These are phyloP conservation scores for Hemileccinum impolitum DNA, from an alignment of 768 basidiomycete species.

Conservation along the genomic window DNA sequence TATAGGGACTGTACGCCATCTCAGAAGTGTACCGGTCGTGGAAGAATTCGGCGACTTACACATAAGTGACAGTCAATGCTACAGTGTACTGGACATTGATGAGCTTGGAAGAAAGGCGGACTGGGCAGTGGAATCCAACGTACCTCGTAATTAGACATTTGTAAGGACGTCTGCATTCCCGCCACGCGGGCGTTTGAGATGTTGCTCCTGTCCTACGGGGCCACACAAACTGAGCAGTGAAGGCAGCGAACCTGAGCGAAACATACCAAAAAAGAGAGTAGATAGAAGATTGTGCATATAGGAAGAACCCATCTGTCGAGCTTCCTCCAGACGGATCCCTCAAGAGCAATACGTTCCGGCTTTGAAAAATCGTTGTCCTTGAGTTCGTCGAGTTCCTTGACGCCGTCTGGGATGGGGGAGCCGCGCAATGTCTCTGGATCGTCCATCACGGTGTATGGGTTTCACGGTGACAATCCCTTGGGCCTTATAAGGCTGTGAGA, in stretches of 20 bases:
- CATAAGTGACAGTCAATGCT: conserved; percentile 26
- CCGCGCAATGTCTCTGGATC: not conserved
- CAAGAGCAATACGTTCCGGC: conserved; percentile 25
- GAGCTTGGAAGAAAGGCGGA: not conserved
- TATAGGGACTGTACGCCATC: conserved; percentile 38
- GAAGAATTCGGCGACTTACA: conserved; percentile 14
- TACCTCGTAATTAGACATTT: conserved; percentile 27
- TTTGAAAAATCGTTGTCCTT: conserved; percentile 11
- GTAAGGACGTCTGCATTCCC: conserved; percentile 53
- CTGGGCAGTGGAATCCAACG: not conserved
- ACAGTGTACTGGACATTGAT: conserved; percentile 13
- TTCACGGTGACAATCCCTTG: not conserved
- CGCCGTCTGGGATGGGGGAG: not conserved
- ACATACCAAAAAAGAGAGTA: conserved; percentile 53
- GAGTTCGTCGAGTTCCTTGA: conserved; percentile 8
- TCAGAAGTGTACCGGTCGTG: not conserved
- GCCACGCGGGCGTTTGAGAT: conserved; percentile 61
- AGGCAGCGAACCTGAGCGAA: not conserved
- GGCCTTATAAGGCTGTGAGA: not conserved
- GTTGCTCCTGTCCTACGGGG: conserved; percentile 38
- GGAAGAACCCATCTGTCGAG: conserved; percentile 48
- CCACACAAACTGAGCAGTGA: not conserved
- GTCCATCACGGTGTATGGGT: conserved; percentile 4
- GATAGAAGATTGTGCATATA: conserved; percentile 46
- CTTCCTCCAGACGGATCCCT: conserved; percentile 45